Conservation (phyloP, 371 early-diverging fungal genomes). For the Blakeslea trispora region DNA sequence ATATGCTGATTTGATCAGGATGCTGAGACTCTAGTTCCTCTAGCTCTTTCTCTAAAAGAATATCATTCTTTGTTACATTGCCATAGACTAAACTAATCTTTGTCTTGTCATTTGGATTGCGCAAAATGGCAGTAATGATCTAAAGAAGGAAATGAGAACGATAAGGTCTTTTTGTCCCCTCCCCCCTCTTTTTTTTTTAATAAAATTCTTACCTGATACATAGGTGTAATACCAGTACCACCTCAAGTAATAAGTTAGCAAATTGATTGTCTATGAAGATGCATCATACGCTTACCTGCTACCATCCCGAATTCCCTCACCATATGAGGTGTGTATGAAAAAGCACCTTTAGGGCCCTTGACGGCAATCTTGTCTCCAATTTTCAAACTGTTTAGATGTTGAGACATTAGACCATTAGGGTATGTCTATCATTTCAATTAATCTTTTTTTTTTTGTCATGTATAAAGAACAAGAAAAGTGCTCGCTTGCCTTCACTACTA, state of each 20-base stretch:
- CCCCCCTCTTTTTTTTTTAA: neutral
- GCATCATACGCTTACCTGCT: constrained; percentile 55
- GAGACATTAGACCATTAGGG: constrained; percentile 77
- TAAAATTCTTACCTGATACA: constrained; percentile 70
- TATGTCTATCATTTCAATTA: constrained; percentile 80
- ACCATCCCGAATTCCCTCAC: constrained; percentile 84
- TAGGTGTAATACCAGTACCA: constrained; percentile 90
- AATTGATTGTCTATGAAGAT: neutral
- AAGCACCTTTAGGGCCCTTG: constrained; percentile 88
- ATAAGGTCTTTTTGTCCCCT: too few relatives aligned
- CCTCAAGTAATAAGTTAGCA: constrained; percentile 25
- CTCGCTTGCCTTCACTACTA: constrained; percentile 82
- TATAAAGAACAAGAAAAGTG: neutral
- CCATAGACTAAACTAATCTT: constrained; percentile 23
- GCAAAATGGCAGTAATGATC: constrained; percentile 74
- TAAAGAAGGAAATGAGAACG: constrained; percentile 5
- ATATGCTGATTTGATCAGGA: constrained; percentile 74
- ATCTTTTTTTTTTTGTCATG: too few relatives aligned
- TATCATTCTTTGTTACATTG: constrained; percentile 36
- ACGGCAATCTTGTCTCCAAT: constrained; percentile 77
- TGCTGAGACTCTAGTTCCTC: constrained; percentile 66
- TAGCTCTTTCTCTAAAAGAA: constrained; percentile 77
- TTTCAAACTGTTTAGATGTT: constrained; percentile 60
- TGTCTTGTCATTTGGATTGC: constrained; percentile 52
- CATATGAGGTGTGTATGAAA: constrained; percentile 81